Conservation (phyloP, 352 stramenopile species). For the Globisporangium paroecandrum region DNA sequence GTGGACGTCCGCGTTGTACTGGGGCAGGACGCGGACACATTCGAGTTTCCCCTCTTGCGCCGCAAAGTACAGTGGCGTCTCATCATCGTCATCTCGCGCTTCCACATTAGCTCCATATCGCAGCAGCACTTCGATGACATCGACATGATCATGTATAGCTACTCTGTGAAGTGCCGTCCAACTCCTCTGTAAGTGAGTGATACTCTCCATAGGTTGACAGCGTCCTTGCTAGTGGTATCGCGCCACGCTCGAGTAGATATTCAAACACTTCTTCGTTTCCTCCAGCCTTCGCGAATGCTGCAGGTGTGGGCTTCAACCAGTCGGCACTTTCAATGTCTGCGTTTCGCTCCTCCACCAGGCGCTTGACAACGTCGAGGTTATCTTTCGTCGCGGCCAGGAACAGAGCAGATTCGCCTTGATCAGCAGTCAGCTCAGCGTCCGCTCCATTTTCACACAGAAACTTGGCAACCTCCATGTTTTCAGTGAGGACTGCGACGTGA, state of each 20-base stretch:
- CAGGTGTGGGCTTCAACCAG: background rate
- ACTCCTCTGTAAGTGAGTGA: no score
- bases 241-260: background rate
- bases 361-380: background rate
- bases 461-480: background rate
- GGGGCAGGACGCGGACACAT: no score
- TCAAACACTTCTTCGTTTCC: background rate
- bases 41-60: no score
- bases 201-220: no score
- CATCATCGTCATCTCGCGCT: no score
- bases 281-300: background rate
- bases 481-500: background rate
- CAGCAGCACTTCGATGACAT: no score
- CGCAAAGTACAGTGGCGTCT: no score
- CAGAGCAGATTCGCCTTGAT: background rate
- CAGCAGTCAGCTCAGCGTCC: background rate
- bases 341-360: background rate
- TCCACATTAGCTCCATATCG: no score
- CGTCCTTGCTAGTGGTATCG: background rate
- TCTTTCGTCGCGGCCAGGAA: background rate
- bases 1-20: no score
- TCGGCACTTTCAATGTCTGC: background rate
- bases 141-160: no score
- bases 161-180: no score
- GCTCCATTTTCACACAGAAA: conserved; percentile 2